These are phyloP conservation scores for Prosopis cineraria DNA, from an alignment of 306 rosid species.

Conservation along the genomic window DNA sequence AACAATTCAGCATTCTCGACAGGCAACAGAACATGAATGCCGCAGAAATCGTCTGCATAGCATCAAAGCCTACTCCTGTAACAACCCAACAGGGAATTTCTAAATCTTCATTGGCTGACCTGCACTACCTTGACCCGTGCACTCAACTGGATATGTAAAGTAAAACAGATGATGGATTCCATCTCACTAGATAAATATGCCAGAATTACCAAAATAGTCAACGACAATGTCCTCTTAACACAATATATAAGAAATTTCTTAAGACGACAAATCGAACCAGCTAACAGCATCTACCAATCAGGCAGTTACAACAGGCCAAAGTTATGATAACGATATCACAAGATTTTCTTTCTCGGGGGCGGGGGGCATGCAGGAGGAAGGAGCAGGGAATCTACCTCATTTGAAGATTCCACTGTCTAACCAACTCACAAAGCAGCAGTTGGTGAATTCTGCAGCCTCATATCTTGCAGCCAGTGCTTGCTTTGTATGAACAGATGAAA, in stretches of 20 bases:
- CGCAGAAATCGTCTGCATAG: slow-evolving; percentile 1
- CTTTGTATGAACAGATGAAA: slow-evolving; percentile 51
- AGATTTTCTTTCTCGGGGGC: slow-evolving; percentile 9
- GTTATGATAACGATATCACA: slow-evolving; percentile 25
- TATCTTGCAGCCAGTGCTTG: slow-evolving; percentile 61
- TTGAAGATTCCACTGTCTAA: slow-evolving; percentile 58
- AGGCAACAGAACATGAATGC: slow-evolving; percentile 30
- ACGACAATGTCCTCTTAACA: slow-evolving; percentile 6
- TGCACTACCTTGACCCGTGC: slow-evolving; percentile 30
- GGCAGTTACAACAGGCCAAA: slow-evolving; percentile 15
- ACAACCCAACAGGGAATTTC: slow-evolving; percentile 17
- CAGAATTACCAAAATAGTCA: slow-evolving; percentile 37
- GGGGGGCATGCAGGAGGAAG: slow-evolving; percentile 27
- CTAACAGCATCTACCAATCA: not conserved
- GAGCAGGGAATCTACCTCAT: slow-evolving; percentile 66
- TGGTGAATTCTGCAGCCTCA: slow-evolving; percentile 58
- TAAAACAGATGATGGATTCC: slow-evolving; percentile 38
- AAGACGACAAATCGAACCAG: slow-evolving; percentile 21
- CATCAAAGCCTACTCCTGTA: slow-evolving; percentile 24
- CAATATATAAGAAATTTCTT: slow-evolving; percentile 20
- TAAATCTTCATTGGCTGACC: slow-evolving; percentile 23
- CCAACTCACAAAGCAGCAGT: slow-evolving; percentile 53
- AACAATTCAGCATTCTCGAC: not conserved
- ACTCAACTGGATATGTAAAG: slow-evolving; percentile 24
- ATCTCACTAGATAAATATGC: slow-evolving; percentile 33